These are phyloP conservation scores for Neofusicoccum cordaticola DNA, from an alignment of 2,329 filamentous ascomycete genomes.

Conservation along the genomic window DNA sequence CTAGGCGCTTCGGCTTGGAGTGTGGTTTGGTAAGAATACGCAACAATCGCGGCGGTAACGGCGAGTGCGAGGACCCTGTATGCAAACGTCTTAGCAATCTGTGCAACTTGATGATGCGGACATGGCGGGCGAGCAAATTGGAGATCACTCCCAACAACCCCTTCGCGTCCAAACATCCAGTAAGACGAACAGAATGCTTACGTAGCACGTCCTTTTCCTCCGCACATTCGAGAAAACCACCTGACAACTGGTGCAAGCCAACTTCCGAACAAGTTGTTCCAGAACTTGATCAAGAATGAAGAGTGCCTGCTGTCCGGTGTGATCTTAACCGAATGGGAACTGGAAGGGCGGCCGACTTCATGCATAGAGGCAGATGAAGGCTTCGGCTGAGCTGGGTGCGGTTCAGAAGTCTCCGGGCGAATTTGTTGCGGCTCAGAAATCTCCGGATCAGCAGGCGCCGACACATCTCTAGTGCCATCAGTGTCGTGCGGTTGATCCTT, in stretches of 20 bases:
- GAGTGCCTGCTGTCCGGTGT: not conserved
- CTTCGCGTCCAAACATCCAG: constrained; percentile 8
- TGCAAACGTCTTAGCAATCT: constrained; percentile 11
- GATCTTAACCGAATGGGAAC: not conserved
- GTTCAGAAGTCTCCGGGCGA: too few relatives aligned
- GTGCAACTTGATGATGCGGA: not conserved
- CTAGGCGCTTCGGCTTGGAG: not conserved
- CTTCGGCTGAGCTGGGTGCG: not conserved
- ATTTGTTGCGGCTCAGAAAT: not conserved
- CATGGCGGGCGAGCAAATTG: constrained; percentile 9
- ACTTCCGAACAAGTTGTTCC: constrained; percentile 14
- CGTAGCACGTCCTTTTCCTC: constrained; percentile 16
- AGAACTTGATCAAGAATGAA: constrained; percentile 1
- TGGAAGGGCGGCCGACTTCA: not conserved
- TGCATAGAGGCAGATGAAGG: not conserved
- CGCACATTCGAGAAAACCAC: constrained; percentile 8
- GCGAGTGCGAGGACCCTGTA: not conserved
- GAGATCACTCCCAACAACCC: constrained; percentile 6
- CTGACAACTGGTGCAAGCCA: constrained; percentile 9
- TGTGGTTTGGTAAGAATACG: constrained; percentile 4
- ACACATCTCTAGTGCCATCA: not conserved
- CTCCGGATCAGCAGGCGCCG: not conserved
- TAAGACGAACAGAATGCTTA: constrained; percentile 16
- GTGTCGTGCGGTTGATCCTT: not conserved
- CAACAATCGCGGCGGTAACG: not conserved